Base-by-base conservation (phyloP, 306 rosid genomes). In the Sophora flavescens region DNA sequence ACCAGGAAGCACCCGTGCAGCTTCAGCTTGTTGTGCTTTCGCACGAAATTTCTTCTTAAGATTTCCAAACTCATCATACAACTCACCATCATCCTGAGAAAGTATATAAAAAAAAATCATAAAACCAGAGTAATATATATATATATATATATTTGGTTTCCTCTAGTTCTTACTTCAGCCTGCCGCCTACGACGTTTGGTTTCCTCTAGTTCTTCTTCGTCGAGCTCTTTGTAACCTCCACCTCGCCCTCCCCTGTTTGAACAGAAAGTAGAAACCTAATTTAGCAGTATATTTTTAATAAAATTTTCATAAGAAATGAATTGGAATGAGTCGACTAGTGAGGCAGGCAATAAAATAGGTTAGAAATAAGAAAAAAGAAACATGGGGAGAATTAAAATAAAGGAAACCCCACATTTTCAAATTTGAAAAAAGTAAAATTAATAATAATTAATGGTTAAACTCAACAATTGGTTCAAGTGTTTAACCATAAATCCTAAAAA, bases 201-300 rank as follows among this genome's bases (percentile, higher is more conserved):
- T 84, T 95, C 99, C 87, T 90, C 93, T 68, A 95, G 74, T 83
- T 95, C 99, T 87, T 90, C 99, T 86, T 95, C 99, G 82, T 95
- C 99, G 80, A 95, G 93, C 82, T 95, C 99, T 85, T 95, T 95
- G 90, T 95, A 95, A 65, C 99, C 99, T 62, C 99, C 99, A 61
- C 87, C 99, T 64, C 99, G 96, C 38, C 99, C 99, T 82, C 99
- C 97, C 78, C 99, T 95, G 92, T 69, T 78, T 28, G 41, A 57
- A 63, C 62, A 80, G 78, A 56, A 54, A 68, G 35, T 70, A 62
- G 59, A 80, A 64, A 13, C 42, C 15, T 8, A 66, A 69, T 32
- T 82, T 53, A 83, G 60, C 56, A 82, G 15, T 16, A 16, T 33
- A 61, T 52, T 42, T 45, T 69, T 17, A 64, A 74, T 38, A 66